These are phyloP conservation scores for Ustilago vetiveriae DNA, from an alignment of 1,284 basidiomycete genomes.

Conservation along the genomic window DNA sequence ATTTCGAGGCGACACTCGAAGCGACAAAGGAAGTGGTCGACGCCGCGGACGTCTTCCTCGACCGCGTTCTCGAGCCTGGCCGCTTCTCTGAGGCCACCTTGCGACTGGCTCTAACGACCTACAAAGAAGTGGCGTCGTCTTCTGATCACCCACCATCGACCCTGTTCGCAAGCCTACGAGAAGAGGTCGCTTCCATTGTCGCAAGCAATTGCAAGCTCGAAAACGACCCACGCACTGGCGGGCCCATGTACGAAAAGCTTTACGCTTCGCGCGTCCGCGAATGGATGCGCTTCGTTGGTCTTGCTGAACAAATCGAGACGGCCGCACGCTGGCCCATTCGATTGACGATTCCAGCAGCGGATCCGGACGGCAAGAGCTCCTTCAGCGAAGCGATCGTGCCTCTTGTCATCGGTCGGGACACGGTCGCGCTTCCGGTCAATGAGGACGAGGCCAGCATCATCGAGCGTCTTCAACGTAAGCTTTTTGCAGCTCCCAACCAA, in stretches of 20 bases:
- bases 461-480: conserved; percentile 32
- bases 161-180: conserved; percentile 32
- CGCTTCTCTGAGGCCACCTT: conserved; percentile 53
- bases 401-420: conserved; percentile 46
- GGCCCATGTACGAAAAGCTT: conserved; percentile 44
- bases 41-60: conserved; percentile 51
- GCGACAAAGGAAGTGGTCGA: conserved; percentile 31
- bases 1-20: conserved; percentile 56
- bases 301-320: conserved; percentile 58
- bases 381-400: conserved; percentile 20
- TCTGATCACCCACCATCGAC: conserved; percentile 15
- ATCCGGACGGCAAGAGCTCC: conserved; percentile 1
- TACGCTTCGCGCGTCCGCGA: conserved; percentile 42
- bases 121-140: conserved; percentile 28
- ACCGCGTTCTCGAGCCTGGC: conserved; percentile 56
- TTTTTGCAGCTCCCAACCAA: conserved; percentile 1
- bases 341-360: conserved; percentile 22
- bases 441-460: conserved; percentile 46
- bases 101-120: conserved; percentile 25
- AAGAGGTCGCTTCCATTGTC: conserved; percentile 45
- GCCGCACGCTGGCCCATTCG: conserved; percentile 57
- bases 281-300: conserved; percentile 60
- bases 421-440: conserved; percentile 44
- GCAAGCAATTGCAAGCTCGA: conserved; percentile 41
- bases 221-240: conserved; percentile 43